A percentile compares a stretch with the other conserved stretches of the same genome.
phyloP scores from a whole-genome alignment of 225 moss, liverwort and hornwort species.

The Marchantia polymorpha region DNA sequence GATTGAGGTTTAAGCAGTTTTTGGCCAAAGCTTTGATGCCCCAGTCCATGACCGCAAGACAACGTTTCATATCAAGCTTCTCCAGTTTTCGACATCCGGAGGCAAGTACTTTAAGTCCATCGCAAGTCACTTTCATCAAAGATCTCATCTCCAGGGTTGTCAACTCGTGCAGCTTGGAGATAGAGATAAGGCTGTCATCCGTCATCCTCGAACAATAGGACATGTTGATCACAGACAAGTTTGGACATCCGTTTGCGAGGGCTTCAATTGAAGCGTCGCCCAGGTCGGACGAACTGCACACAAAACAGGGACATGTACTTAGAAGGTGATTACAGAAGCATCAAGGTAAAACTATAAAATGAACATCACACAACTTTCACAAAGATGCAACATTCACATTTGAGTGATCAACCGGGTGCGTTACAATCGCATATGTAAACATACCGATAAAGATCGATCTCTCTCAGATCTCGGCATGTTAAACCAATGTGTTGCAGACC shows the following conservation, averaged over 20 bases:
- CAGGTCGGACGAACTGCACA: slow-evolving; percentile 47
- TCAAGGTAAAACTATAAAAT: no score
- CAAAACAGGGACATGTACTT: background rate
- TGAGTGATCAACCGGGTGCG: no score
- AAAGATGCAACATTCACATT: no score
- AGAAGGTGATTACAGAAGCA: no score
- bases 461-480: slow-evolving; percentile 51
- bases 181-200: slow-evolving; percentile 43
- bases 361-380: no score
- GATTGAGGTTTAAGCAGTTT: slow-evolving; percentile 21
- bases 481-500: slow-evolving; percentile 53
- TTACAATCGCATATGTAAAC: background rate
- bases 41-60: slow-evolving; percentile 19
- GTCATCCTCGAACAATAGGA: slow-evolving; percentile 58
- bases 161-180: slow-evolving; percentile 26
- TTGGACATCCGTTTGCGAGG: slow-evolving; percentile 52
- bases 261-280: slow-evolving; percentile 56
- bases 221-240: slow-evolving; percentile 49
- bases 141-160: slow-evolving; percentile 27
- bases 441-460: slow-evolving; percentile 71
- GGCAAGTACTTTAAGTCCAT: slow-evolving; percentile 17
- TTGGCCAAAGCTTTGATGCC: slow-evolving; percentile 28
- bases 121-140: slow-evolving; percentile 19
- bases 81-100: slow-evolving; percentile 21
- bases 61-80: slow-evolving; percentile 29